Base-by-base conservation (phyloP, 768 basidiomycete genomes). In the Termitomyces sp. region DNA sequence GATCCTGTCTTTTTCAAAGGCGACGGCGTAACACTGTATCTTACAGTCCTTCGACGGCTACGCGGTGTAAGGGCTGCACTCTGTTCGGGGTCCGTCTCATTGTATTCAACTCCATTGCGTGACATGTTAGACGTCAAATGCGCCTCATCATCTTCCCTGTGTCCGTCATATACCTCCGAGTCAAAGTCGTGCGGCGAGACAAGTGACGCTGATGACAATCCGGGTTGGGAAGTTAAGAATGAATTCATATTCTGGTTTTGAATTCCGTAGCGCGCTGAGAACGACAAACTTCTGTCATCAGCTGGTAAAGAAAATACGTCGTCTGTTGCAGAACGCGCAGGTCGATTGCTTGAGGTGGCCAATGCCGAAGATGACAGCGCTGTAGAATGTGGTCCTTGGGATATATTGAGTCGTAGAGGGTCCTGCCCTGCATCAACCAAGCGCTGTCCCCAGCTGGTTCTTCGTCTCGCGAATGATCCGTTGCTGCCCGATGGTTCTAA, bases 1-100 rank as follows among this genome's bases (percentile, higher is more conserved):
- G 80, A 78, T 2, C 83, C 81, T 2, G 86, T 83, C 62, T 77
- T 83, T 59, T 81, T 82, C 26, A 89, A 67, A 1, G 88, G 84
- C 0, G 86, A 86, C 7, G 83, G 74, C 0, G 79, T 68, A 0
- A 74, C 60, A 60, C 75, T 81, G 63, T 88, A 87, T 11, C 83
- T 80, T 54, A 78, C 61, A 0, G 79, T 79, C 30, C 74, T 71
- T 54, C 77, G 72, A 44, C 76, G 71, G 32, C 70, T 67, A 33
- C 71, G 68, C 11, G 76, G 74, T 40, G 77, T 70, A 44, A 68
- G 67, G 3, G 71, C 79, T 20, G 73, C 75, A 47, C 71, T 73
- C 16, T 71, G 72, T 68, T 87, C 86, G 5, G 80, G 76, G 65
- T 86, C 87, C 6, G 56, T 53, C 64, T 64, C 70, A 57, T 65